Conservation (phyloP, 164 flowering plant genomes). For the Macadamia integrifolia region DNA sequence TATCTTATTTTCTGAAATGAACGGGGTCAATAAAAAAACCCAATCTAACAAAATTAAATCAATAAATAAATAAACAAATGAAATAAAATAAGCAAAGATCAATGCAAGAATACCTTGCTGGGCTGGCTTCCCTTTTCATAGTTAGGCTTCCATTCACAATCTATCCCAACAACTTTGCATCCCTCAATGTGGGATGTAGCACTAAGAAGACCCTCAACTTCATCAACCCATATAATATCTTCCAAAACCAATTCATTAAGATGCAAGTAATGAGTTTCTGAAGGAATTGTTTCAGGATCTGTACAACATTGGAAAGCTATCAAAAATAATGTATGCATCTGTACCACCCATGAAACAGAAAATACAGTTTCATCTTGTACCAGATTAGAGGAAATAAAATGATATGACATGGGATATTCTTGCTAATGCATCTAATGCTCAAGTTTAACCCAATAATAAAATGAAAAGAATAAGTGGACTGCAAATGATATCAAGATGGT, state of each 20-base stretch:
- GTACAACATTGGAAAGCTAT: conserved; percentile 16
- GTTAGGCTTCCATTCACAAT: conserved; percentile 98
- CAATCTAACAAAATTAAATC: too few relatives aligned
- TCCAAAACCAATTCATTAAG: conserved; percentile 54
- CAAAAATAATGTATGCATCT: conserved; percentile 1
- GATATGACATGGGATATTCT: too few relatives aligned
- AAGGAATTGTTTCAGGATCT: conserved; percentile 44
- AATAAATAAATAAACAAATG: too few relatives aligned
- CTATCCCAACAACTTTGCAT: conserved; percentile 80
- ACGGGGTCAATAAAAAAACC: too few relatives aligned
- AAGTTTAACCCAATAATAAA: too few relatives aligned
- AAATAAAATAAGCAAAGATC: too few relatives aligned
- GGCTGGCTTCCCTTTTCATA: conserved; percentile 75
- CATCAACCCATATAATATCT: conserved; percentile 80
- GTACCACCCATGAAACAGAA: neutral
- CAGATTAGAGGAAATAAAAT: too few relatives aligned
- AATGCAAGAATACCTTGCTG: conserved; percentile 49
- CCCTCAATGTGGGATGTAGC: conserved; percentile 63
- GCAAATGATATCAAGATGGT: too few relatives aligned
- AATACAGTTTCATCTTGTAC: too few relatives aligned
- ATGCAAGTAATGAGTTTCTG: conserved; percentile 36
- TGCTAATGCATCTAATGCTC: too few relatives aligned
- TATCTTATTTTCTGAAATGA: too few relatives aligned
- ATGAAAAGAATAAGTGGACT: too few relatives aligned
- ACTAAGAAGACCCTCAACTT: conserved; percentile 39